Conservation (phyloP, 495 filamentous ascomycete genomes). For the Daldinia childiae region DNA sequence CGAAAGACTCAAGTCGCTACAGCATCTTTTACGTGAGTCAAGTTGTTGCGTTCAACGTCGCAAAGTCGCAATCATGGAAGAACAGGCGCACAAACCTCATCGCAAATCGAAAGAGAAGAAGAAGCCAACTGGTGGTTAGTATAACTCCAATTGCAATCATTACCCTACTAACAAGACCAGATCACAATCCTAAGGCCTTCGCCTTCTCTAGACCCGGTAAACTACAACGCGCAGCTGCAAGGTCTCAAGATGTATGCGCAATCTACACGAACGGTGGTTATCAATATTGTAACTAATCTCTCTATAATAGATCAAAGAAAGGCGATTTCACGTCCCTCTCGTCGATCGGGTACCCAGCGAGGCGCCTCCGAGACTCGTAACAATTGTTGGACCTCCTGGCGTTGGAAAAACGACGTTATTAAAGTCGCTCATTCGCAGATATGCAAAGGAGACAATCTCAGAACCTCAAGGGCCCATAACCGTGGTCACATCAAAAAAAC, state of each 20-base stretch:
- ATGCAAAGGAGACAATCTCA: constrained; percentile 93
- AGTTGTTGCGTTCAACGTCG: constrained; percentile 15
- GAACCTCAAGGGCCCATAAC: constrained; percentile 92
- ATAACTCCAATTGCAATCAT: not conserved
- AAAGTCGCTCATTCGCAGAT: constrained; percentile 92
- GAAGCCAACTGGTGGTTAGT: constrained; percentile 64
- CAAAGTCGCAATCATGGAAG: constrained; percentile 67
- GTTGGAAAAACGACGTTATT: constrained; percentile 72
- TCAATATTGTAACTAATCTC: constrained; percentile 12
- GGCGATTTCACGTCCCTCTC: constrained; percentile 92
- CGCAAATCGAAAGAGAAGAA: constrained; percentile 92
- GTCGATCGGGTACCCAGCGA: constrained; percentile 95
- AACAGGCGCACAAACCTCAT: constrained; percentile 87
- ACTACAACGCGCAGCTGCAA: constrained; percentile 81
- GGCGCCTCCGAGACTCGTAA: constrained; percentile 90
- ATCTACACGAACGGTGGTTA: not conserved
- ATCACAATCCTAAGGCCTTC: constrained; percentile 91
- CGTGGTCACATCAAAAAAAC: constrained; percentile 90
- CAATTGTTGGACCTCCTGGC: constrained; percentile 92
- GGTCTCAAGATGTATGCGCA: constrained; percentile 84
- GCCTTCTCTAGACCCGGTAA: constrained; percentile 85
- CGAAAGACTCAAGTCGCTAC: not conserved
- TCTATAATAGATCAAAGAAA: constrained; percentile 80
- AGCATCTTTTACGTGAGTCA: constrained; percentile 2
- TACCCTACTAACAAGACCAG: constrained; percentile 53